Evolutionary conservation across 2,329 filamentous ascomycete species (phyloP).

Genomic region (Piedraia hortae): DNA sequence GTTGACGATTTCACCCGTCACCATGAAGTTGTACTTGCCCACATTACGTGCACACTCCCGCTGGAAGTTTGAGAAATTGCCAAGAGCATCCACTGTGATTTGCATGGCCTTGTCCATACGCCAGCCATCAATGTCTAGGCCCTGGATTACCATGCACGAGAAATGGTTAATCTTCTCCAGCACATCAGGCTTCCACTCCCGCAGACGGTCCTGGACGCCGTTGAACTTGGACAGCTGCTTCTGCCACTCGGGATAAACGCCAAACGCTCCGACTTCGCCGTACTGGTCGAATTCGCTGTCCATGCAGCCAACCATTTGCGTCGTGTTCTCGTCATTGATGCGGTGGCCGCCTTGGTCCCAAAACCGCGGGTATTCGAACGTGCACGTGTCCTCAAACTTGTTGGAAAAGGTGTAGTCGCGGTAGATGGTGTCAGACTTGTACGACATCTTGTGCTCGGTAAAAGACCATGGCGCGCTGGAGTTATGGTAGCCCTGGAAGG

Average conservation of each 20-base stretch:
- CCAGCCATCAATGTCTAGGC: conserved; percentile 38
- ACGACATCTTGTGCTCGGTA: conserved; percentile 29
- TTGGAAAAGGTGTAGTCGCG: conserved; percentile 30
- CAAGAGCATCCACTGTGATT: conserved; percentile 32
- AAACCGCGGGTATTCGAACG: conserved; percentile 31
- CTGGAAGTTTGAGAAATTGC: conserved; percentile 28
- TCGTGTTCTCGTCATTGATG: conserved; percentile 20
- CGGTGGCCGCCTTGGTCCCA: conserved; percentile 30
- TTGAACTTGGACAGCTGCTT: conserved; percentile 38
- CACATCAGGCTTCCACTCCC: conserved; percentile 34
- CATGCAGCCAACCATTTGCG: conserved; percentile 26
- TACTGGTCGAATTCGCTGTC: conserved; percentile 37
- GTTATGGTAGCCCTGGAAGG: conserved; percentile 33
- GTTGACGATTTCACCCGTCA: conserved; percentile 35
- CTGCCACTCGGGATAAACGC: conserved; percentile 33
- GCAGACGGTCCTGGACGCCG: conserved; percentile 36
- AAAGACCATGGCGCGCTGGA: conserved; percentile 26
- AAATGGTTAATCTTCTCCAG: conserved; percentile 29
- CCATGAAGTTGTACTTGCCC: conserved; percentile 35
- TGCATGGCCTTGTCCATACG: conserved; percentile 40
- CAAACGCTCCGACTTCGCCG: conserved; percentile 35
- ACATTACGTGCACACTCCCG: conserved; percentile 27
- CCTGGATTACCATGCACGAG: conserved; percentile 33
- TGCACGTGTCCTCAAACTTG: conserved; percentile 20
- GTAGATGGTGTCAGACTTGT: conserved; percentile 28